Evolutionary conservation across 148 eudicot genomes (phyloP), one percentile per base, ranked within the genome.

Genomic region (Vaccinium myrtillus): DNA sequence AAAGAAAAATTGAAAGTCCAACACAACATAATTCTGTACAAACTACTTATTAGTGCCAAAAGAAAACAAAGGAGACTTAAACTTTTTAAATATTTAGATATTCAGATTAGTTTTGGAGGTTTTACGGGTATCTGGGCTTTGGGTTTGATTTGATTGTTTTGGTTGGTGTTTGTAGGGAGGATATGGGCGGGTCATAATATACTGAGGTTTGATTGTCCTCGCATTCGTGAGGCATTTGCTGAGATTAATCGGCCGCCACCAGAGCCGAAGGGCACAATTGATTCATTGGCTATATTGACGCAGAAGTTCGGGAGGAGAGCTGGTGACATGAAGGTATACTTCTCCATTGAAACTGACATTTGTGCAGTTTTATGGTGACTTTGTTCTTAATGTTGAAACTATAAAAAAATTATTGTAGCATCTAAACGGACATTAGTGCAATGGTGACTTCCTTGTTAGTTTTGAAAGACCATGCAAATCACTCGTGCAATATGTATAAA

Each of bases 151-250:
- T 30, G 73, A 27, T 6, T 69, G 74, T 13, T 23, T 23, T 65
- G 30, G 11, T 25, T 56, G 75, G 25, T 89, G 67, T 75, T 27
- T 50, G 58, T 43, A 94, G 99, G 99, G 90, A 92, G 98, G 83
- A 89, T 97, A 83, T 97, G 99, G 99, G 98, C 98, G 13, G 99
- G 99, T 30, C 99, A 97, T 79, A 95, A 97, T 79, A 97, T 97
- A 86, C 76, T 94, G 87, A 90, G 95, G 86, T 97, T 97, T 81
- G 99, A 97, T 88, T 94, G 98, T 91, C 82, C 88, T 18, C 90
- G 98, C 32, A 89, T 97, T 74, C 87, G 93, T 69, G 99, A 97
- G 86, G 99, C 99, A 1, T 97, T 93, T 89, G 94, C 93, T 0
- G 92, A 87, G 73, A 92, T 97, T 85, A 92, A 93, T 53, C 88